These are phyloP conservation scores for Tricholomella constricta DNA, from an alignment of 768 basidiomycete species.

Conservation along the genomic window DNA sequence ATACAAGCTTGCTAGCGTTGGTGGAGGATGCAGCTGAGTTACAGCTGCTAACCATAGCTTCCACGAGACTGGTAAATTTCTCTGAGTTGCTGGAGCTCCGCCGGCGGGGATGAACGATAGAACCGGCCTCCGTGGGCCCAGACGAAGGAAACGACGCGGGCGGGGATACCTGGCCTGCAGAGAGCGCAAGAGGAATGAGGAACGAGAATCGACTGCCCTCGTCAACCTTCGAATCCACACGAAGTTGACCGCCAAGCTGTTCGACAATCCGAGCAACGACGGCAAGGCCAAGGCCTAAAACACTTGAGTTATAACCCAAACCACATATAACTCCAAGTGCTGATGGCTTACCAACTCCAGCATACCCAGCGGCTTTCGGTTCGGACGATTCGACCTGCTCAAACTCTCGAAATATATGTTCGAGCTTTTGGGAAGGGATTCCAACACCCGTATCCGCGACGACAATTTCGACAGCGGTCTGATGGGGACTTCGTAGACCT, in stretches of 20 bases:
- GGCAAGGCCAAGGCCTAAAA: slow-evolving; percentile 68
- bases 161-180: slow-evolving; percentile 12
- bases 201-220: slow-evolving; percentile 75
- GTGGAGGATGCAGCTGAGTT: slow-evolving; percentile 19
- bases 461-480: slow-evolving; percentile 65
- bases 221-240: slow-evolving; percentile 70
- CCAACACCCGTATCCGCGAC: slow-evolving; percentile 77
- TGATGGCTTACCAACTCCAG: slow-evolving; percentile 46
- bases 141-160: slow-evolving; percentile 15
- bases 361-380: slow-evolving; percentile 34
- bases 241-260: slow-evolving; percentile 76
- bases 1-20: neutral
- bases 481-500: slow-evolving; percentile 44
- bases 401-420: slow-evolving; percentile 78
- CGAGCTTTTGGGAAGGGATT: slow-evolving; percentile 64
- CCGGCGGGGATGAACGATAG: slow-evolving; percentile 29
- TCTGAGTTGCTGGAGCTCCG: slow-evolving; percentile 26
- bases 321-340: neutral
- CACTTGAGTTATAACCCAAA: neutral
- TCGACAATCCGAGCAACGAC: slow-evolving; percentile 81
- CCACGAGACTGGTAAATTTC: slow-evolving; percentile 50
- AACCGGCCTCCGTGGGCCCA: slow-evolving; percentile 20
- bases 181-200: slow-evolving; percentile 61
- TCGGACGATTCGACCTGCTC: slow-evolving; percentile 69
- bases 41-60: slow-evolving; percentile 43